Conservation (phyloP, 306 rosid genomes). For the Gastrolobium bilobum region DNA sequence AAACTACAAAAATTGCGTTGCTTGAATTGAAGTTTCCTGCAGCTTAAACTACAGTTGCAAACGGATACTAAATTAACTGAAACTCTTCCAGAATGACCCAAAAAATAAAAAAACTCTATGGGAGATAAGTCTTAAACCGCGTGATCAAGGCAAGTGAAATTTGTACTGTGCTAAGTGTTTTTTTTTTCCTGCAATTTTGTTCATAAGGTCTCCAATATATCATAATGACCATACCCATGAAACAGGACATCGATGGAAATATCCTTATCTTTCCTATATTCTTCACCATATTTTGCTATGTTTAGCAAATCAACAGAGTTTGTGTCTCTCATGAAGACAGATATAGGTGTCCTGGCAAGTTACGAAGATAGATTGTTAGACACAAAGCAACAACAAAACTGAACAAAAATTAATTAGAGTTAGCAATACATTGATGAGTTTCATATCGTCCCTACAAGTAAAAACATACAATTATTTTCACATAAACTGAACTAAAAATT, state of each 20-base stretch:
- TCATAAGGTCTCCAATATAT: conserved; percentile 70
- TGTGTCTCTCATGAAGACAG: conserved; percentile 83
- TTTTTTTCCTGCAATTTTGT: conserved; percentile 49
- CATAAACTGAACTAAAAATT: background rate
- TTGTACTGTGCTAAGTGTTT: conserved; percentile 46
- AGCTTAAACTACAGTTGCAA: conserved; percentile 35
- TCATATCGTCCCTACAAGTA: background rate
- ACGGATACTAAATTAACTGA: conserved; percentile 26
- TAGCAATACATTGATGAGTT: background rate
- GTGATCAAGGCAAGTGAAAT: conserved; percentile 28
- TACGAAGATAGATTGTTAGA: conserved; percentile 38
- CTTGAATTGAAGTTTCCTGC: conserved; percentile 51
- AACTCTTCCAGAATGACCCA: conserved; percentile 34
- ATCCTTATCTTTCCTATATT: conserved; percentile 65
- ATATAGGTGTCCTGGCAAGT: conserved; percentile 72
- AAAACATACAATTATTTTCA: conserved; percentile 7
- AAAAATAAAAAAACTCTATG: conserved; percentile 27
- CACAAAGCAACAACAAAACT: background rate
- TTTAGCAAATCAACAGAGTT: conserved; percentile 65
- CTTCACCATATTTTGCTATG: conserved; percentile 91
- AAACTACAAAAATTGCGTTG: conserved; percentile 52
- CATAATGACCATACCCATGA: conserved; percentile 97
- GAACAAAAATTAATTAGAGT: background rate
- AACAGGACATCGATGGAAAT: conserved; percentile 80
- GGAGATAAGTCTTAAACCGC: conserved; percentile 42